These are phyloP conservation scores for Colletotrichum camelliae DNA, from an alignment of 2,329 filamentous ascomycete genomes.

Conservation along the genomic window DNA sequence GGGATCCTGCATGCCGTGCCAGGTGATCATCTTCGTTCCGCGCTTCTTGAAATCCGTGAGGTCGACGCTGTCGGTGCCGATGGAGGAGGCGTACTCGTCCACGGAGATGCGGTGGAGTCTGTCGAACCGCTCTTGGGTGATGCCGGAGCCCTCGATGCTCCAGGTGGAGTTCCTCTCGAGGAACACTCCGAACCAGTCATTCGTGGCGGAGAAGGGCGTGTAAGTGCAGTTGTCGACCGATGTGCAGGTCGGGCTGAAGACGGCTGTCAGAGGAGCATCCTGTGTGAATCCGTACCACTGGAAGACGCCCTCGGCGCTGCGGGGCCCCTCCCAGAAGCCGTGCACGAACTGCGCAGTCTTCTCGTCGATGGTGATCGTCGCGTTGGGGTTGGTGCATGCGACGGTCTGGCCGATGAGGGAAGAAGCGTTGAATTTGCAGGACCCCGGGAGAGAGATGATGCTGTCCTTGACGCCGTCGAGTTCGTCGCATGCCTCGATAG, in stretches of 20 bases:
- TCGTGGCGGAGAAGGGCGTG: background rate
- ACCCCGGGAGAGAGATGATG: conserved; percentile 37
- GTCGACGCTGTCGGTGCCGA: conserved; percentile 32
- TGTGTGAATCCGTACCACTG: background rate
- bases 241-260: background rate
- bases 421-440: background rate
- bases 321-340: background rate
- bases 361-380: background rate
- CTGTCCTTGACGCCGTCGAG: conserved; percentile 52
- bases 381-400: conserved; percentile 22
- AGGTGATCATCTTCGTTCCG: conserved; percentile 41
- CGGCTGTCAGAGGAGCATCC: background rate
- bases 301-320: background rate
- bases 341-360: background rate
- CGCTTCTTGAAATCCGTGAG: conserved; percentile 34
- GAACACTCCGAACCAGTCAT: conserved; percentile 30
- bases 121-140: conserved; percentile 35
- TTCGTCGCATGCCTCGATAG: conserved; percentile 43
- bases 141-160: conserved; percentile 12
- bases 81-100: conserved; percentile 22
- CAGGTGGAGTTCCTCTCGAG: conserved; percentile 43
- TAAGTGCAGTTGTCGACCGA: background rate
- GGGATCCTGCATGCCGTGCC: conserved; percentile 37
- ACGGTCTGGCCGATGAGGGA: conserved; percentile 18
- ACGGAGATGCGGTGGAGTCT: conserved; percentile 3